These are phyloP conservation scores for Ormosia emarginata DNA, from an alignment of 306 rosid species.

Conservation along the genomic window DNA sequence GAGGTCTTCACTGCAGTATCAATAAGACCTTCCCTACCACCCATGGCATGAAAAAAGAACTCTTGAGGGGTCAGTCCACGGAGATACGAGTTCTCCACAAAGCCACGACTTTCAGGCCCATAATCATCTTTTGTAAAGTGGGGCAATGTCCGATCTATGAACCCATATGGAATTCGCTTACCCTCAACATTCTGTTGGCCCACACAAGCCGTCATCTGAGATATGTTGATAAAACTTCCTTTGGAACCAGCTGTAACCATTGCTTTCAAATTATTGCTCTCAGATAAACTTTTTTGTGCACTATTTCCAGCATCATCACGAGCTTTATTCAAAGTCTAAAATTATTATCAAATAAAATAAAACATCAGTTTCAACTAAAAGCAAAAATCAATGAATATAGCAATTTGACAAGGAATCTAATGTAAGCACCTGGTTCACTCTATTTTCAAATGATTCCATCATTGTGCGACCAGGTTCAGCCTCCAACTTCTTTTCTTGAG, in stretches of 20 bases:
- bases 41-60: conserved; percentile 99
- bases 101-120: conserved; percentile 99
- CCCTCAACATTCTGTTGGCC: conserved; percentile 99
- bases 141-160: conserved; percentile 89
- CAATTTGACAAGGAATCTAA: background rate
- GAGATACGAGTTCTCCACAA: conserved; percentile 94
- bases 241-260: conserved; percentile 99
- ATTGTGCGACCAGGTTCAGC: conserved; percentile 98
- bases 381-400: background rate
- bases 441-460: conserved; percentile 97
- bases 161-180: conserved; percentile 96
- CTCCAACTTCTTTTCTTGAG: conserved; percentile 79
- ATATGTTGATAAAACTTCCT: conserved; percentile 97
- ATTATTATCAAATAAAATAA: background rate
- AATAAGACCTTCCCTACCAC: conserved; percentile 99
- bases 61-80: conserved; percentile 98
- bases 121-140: conserved; percentile 95
- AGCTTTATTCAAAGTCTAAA: conserved; percentile 81
- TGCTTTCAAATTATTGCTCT: conserved; percentile 96
- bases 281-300: conserved; percentile 93
- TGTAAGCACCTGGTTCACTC: conserved; percentile 79
- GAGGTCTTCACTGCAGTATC: conserved; percentile 99
- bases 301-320: conserved; percentile 99
- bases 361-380: conserved; percentile 15
- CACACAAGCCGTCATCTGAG: conserved; percentile 99